phyloP scores from a whole-genome alignment of 1,139 yeast genomes.

The Geotrichum klebahnii region DNA sequence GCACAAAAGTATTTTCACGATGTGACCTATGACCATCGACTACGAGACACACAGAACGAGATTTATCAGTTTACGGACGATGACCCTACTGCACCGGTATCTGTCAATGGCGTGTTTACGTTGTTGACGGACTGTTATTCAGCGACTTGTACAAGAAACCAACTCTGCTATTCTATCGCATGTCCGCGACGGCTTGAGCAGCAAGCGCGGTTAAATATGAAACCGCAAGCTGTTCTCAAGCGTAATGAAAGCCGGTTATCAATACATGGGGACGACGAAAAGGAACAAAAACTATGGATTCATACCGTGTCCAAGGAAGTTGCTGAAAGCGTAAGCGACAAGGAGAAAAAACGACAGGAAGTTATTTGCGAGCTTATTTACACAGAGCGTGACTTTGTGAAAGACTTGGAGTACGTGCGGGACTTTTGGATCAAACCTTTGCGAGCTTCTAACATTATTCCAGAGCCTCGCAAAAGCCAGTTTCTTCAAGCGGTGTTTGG shows the following conservation, averaged over 20 bases:
- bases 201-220: slow-evolving; percentile 85
- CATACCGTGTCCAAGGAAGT: slow-evolving; percentile 81
- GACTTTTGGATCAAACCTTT: slow-evolving; percentile 93
- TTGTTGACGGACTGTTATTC: slow-evolving; percentile 91
- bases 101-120: slow-evolving; percentile 88
- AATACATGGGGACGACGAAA: slow-evolving; percentile 68
- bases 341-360: slow-evolving; percentile 89
- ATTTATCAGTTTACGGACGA: slow-evolving; percentile 72
- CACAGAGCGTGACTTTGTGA: slow-evolving; percentile 92
- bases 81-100: slow-evolving; percentile 24
- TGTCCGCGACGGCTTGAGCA: slow-evolving; percentile 95
- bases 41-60: slow-evolving; percentile 82
- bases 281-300: slow-evolving; percentile 88
- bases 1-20: slow-evolving; percentile 94
- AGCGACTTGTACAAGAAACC: slow-evolving; percentile 88
- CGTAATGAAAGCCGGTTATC: slow-evolving; percentile 79
- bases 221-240: slow-evolving; percentile 81
- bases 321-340: slow-evolving; percentile 73
- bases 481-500: slow-evolving; percentile 89
- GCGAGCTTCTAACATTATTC: slow-evolving; percentile 78
- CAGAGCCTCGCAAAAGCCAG: slow-evolving; percentile 82
- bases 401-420: slow-evolving; percentile 86
- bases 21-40: slow-evolving; percentile 88
- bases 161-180: slow-evolving; percentile 87
- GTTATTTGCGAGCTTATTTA: slow-evolving; percentile 89